Evolutionary conservation across 352 stramenopile genomes (phyloP).

Genomic region (Globisporangium yorkense): DNA sequence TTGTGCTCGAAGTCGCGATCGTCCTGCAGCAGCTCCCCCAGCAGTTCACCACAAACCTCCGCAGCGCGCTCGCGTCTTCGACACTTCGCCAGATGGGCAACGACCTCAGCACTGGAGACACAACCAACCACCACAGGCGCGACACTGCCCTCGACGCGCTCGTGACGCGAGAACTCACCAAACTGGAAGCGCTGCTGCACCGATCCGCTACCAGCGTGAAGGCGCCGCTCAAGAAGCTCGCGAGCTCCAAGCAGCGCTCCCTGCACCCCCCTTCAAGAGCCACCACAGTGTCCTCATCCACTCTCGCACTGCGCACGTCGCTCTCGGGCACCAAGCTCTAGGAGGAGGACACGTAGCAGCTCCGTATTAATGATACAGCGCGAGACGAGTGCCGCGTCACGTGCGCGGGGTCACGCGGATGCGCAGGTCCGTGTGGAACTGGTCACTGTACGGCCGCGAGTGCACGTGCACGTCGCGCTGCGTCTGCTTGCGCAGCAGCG

Average conservation of each 20-base stretch:
- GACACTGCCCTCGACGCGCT: slow-evolving; percentile 9
- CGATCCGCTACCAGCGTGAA: not conserved
- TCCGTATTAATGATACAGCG: not conserved
- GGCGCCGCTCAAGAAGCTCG: not conserved
- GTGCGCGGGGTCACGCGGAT: slow-evolving; percentile 45
- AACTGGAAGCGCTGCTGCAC: not conserved
- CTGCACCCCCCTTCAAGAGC: too few relatives aligned
- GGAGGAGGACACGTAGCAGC: not conserved
- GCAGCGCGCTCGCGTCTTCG: not conserved
- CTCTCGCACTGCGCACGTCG: not conserved
- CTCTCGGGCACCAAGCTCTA: not conserved
- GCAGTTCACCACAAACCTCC: not conserved
- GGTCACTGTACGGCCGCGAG: slow-evolving; percentile 52
- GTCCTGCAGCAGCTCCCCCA: not conserved
- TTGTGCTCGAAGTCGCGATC: not conserved
- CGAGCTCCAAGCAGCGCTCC: not conserved
- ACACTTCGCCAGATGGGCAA: not conserved
- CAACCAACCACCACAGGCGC: not conserved
- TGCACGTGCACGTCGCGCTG: slow-evolving; percentile 56
- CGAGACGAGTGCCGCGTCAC: not conserved
- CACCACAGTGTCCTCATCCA: not conserved
- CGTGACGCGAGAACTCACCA: slow-evolving; percentile 1
- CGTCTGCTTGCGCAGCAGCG: slow-evolving; percentile 68
- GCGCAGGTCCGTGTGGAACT: slow-evolving; percentile 56
- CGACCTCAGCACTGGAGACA: not conserved